Evolutionary conservation across 176 grass and related monocot genomes (phyloP).

Genomic region (Luzula sylvatica): DNA sequence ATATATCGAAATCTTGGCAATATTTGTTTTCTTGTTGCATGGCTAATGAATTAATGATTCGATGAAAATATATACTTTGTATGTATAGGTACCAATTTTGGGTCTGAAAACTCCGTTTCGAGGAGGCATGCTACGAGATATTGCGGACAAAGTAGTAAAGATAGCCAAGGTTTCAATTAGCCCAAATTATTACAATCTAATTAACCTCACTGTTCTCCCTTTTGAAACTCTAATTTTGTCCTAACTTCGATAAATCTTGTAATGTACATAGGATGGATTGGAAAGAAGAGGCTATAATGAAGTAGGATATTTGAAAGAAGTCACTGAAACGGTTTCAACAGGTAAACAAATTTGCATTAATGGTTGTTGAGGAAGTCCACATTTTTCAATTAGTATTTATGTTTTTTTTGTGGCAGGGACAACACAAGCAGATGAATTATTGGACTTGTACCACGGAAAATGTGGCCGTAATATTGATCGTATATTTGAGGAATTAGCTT

Average conservation of each 20-base stretch:
- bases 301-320: constrained; percentile 33
- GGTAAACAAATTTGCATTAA: constrained; percentile 12
- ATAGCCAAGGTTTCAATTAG: constrained; percentile 46
- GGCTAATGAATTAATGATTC: no score
- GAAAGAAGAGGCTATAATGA: constrained; percentile 41
- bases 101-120: constrained; percentile 37
- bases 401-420: no score
- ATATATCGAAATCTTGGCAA: no score
- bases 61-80: not conserved
- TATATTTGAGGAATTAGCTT: no score
- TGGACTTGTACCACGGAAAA: no score
- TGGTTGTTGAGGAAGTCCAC: no score
- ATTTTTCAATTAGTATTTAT: no score
- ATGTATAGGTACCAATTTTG: constrained; percentile 24
- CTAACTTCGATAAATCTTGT: not conserved
- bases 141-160: constrained; percentile 32
- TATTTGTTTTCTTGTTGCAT: no score
- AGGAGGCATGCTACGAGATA: constrained; percentile 25
- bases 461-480: no score
- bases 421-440: no score
- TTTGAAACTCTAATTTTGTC: not conserved
- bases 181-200: not conserved
- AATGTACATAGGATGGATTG: constrained; percentile 27
- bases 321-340: constrained; percentile 24
- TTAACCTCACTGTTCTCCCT: no score